Evolutionary conservation across 345 rosid species (phyloP), one percentile per base, ranked within the genome.

Genomic region (Eucalyptus decipiens): DNA sequence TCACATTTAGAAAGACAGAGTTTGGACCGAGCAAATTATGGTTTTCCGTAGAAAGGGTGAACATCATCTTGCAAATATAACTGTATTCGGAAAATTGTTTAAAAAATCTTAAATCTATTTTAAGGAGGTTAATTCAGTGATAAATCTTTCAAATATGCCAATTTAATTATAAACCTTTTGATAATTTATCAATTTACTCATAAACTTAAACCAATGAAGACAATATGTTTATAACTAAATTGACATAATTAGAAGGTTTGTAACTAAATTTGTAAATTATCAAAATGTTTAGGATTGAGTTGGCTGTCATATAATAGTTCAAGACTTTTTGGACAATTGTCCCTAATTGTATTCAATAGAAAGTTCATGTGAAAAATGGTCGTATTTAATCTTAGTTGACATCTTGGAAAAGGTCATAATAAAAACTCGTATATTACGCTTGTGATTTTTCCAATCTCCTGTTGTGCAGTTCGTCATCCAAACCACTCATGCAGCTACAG

Each of bases 51-150:
- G 69, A 28, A 60, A 60, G 69, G 69, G n/a, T 1, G 17, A 60
- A 28, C 5, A 60, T 60, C 69, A 13, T 28, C 4, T 0, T 13
- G 32, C 32, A 28, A 4, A 60, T 60, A 60, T 8, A 3, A 51
- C 4, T 19, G 26, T 8, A 8, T 52, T 4, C 0, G 0, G 2
- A 19, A 52, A 52, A 19, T 52, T 52, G 0, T 8, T 11, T 52
- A 19, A 52, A 52, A 21, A 21, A 8, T 21, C 2, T 52, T 8
- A 21, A 21, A 21, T 19, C 5, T 52, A 52, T 52, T 52, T 2
- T 1, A 52, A 19, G 0, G 5, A 21, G 0, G 26, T 21, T 0
- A 56, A 24, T 56, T 56, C 0, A 56, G 1, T 11, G 0, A 2
- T 56, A 24, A 56, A 56, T 9, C 0, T 56, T 56, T 56, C 30